Evolutionary conservation across 202 grass and related monocot species (phyloP), one percentile per base, ranked within the genome.

Genomic region (Panicum hallii): DNA sequence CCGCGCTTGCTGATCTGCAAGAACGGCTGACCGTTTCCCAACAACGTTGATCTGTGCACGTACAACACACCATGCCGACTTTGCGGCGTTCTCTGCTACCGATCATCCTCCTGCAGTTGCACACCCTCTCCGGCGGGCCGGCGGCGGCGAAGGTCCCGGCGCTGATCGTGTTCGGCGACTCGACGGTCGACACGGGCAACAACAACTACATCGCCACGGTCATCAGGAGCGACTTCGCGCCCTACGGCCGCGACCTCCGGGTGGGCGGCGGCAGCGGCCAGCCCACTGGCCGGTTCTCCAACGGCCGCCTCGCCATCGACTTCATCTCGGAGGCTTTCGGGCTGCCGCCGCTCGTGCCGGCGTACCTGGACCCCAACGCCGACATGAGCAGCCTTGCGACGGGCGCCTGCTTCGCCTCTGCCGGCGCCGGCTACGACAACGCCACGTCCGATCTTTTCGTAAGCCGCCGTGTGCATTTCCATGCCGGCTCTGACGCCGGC

Each of bases 101-200:
- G 1, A 9, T 40, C 74, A 0, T 66, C 48, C 47, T 83, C 8
- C 40, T 79, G 64, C 88, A 83, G 16, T 49, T 90, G 66, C 9
- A 40, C n/a, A 11, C 79, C 3, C 53, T 83, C 47, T 53, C 42
- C 50, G 81, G 68, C 75, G 14, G 26, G 52, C 62, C 77, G 6
- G 44, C 68, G 4, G 11, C 41, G 43, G 90, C 89, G 5, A 89
- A 88, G 69, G 57, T 97, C 20, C 67, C 92, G 20, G 88, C 92
- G 7, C 26, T 97, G 58, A n/a, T 97, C 55, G 53, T 94, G 67
- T 97, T 97, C 71, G 92, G 94, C 17, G 94, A 97, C 74, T 97
- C 94, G 17, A 89, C 89, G 4, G 94, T 89, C 43, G 91, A 97
- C 63, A 81, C 91, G 8, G 89, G 91, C 72, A 92, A 97, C 73